phyloP scores from a whole-genome alignment of 1,139 yeast genomes.

The Geotrichum restrictum region DNA sequence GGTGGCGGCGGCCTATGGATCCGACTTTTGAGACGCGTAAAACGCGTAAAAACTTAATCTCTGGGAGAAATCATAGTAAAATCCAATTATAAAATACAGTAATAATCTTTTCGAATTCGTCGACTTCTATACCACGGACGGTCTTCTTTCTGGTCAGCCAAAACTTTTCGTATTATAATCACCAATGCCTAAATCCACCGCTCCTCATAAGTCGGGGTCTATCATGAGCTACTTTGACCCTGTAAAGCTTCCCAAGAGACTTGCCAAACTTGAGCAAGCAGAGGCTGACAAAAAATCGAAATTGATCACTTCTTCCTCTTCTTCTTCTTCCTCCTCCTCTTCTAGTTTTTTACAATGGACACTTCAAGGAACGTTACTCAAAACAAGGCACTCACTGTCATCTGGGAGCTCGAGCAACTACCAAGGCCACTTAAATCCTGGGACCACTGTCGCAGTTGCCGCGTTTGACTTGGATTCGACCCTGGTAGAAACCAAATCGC shows the following conservation, averaged over 20 bases:
- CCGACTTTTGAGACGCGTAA: too few species aligned
- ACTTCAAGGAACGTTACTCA: slow-evolving; percentile 5
- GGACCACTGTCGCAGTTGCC: slow-evolving; percentile 42
- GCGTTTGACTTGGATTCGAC: slow-evolving; percentile 80
- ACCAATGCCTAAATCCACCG: slow-evolving; percentile 5
- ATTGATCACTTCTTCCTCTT: neutral
- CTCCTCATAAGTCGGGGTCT: slow-evolving; percentile 3
- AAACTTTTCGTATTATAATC: neutral
- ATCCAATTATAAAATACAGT: too few species aligned
- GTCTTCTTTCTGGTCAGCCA: neutral
- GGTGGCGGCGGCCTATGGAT: too few species aligned
- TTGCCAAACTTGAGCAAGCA: slow-evolving; percentile 10
- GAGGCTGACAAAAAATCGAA: neutral
- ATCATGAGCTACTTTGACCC: slow-evolving; percentile 16
- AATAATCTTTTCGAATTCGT: too few species aligned
- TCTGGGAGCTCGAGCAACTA: too few species aligned
- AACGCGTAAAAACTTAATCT: too few species aligned
- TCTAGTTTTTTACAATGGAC: too few species aligned
- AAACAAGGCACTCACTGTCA: neutral
- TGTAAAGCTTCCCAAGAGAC: slow-evolving; percentile 2
- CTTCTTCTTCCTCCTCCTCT: too few species aligned
- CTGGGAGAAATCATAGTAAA: too few species aligned
- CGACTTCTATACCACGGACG: too few species aligned
- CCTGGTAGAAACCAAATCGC: slow-evolving; percentile 57
- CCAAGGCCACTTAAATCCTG: too few species aligned